These are phyloP conservation scores for Entamoeba dispar DNA, from an alignment of 208 protist species.

Conservation along the genomic window DNA sequence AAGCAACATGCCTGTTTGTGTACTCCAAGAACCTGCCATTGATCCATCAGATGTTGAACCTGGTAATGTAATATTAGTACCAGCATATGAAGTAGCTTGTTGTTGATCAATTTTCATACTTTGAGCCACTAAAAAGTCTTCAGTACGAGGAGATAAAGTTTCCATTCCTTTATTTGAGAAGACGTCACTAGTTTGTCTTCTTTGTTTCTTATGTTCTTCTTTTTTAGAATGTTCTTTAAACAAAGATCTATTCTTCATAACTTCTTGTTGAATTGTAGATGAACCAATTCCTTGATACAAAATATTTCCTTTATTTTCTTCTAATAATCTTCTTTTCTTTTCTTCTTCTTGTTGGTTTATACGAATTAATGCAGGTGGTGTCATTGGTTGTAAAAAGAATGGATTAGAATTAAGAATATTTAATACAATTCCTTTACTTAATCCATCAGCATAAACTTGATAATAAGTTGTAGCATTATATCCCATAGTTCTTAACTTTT, in stretches of 20 bases:
- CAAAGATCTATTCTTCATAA: not conserved
- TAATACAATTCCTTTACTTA: not conserved
- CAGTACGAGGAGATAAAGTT: not conserved
- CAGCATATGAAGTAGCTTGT: not conserved
- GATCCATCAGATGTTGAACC: too few species aligned
- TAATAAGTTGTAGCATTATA: not conserved
- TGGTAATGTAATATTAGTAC: not conserved
- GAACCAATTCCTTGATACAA: not conserved
- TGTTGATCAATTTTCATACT: not conserved
- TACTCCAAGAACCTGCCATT: not conserved
- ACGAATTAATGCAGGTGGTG: not conserved
- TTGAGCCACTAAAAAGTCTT: not conserved
- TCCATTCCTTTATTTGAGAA: not conserved
- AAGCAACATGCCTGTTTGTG: not conserved
- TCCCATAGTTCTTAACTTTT: not conserved
- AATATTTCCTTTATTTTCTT: not conserved
- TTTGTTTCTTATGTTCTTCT: not conserved
- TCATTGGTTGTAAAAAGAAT: not conserved
- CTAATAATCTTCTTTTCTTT: not conserved
- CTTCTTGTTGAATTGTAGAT: not conserved
- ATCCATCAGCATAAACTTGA: not conserved
- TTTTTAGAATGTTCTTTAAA: not conserved
- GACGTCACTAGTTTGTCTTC: not conserved
- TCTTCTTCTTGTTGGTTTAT: not conserved
- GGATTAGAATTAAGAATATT: not conserved